Evolutionary conservation across 208 protist genomes (phyloP).

Genomic region (Leptomonas pyrrhocoris): DNA sequence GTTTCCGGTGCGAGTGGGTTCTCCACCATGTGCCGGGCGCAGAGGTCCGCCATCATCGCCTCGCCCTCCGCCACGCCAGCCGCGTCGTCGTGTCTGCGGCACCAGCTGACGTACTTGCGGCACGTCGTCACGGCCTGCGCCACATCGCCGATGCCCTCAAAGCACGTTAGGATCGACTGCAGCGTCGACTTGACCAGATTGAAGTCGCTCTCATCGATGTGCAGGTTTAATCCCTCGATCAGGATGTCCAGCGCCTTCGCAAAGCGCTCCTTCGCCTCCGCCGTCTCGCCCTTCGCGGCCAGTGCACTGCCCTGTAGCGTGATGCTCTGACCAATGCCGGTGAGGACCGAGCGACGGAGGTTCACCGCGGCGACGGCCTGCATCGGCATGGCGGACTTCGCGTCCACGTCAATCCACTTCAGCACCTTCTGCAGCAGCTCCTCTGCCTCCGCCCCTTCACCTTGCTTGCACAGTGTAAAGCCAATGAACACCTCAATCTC

Average conservation of each 20-base stretch:
- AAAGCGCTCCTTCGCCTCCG: constrained; percentile 64
- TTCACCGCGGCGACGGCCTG: constrained; percentile 87
- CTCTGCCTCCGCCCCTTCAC: constrained; percentile 52
- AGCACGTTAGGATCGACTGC: constrained; percentile 69
- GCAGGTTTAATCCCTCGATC: constrained; percentile 80
- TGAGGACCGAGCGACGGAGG: constrained; percentile 79
- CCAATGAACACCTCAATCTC: constrained; percentile 83
- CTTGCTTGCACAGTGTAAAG: constrained; percentile 58
- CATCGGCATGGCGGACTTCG: constrained; percentile 83
- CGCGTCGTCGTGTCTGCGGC: constrained; percentile 72
- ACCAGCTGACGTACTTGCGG: constrained; percentile 91
- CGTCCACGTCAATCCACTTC: constrained; percentile 86
- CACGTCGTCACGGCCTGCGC: constrained; percentile 79
- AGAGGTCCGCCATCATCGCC: constrained; percentile 61
- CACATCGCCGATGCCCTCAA: constrained; percentile 84
- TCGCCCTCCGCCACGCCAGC: constrained; percentile 66
- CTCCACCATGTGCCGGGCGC: constrained; percentile 43
- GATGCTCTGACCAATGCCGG: constrained; percentile 65
- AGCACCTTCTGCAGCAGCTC: constrained; percentile 72
- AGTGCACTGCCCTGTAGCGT: constrained; percentile 40
- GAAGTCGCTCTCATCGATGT: constrained; percentile 89
- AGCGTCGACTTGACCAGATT: constrained; percentile 79
- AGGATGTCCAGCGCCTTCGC: constrained; percentile 83
- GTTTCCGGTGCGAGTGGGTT: constrained; percentile 34
- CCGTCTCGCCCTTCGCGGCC: constrained; percentile 35